A percentile compares a stretch with the other conserved stretches of the same genome.
Conservation (phyloP, 1,139 yeast species). For the Waltiozyma sp. region DNA sequence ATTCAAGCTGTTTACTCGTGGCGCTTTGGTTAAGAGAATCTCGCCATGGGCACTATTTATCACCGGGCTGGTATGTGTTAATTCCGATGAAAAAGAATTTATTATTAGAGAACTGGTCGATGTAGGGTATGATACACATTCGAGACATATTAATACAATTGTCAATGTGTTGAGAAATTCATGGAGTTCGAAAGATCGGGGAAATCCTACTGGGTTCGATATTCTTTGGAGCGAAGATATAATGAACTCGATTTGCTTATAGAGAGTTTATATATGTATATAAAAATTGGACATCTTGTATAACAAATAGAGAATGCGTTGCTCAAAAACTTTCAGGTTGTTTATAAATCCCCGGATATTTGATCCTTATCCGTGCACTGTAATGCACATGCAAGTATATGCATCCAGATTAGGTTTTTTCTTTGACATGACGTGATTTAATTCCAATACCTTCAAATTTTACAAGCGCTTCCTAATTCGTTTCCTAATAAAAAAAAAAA, state of each 20-base stretch:
- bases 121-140: not conserved
- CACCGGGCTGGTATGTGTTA: conserved; percentile 9
- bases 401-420: too few species aligned
- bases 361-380: too few species aligned
- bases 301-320: too few species aligned
- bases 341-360: too few species aligned
- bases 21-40: conserved; percentile 8
- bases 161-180: not conserved
- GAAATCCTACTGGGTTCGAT: not conserved
- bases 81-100: not conserved
- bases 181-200: not conserved
- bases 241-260: not conserved
- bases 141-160: not conserved
- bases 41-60: conserved; percentile 13
- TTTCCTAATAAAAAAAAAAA: too few species aligned
- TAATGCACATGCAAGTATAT: too few species aligned
- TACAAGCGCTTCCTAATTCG: too few species aligned
- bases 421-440: too few species aligned
- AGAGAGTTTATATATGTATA: not conserved
- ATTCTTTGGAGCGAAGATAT: not conserved
- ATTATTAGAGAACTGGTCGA: not conserved
- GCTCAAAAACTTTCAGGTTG: too few species aligned
- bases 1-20: conserved; percentile 2
- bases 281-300: not conserved
- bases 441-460: too few species aligned